Conservation (phyloP, 805 yeast genomes). For the Saccharomyces kudriavzevii region DNA sequence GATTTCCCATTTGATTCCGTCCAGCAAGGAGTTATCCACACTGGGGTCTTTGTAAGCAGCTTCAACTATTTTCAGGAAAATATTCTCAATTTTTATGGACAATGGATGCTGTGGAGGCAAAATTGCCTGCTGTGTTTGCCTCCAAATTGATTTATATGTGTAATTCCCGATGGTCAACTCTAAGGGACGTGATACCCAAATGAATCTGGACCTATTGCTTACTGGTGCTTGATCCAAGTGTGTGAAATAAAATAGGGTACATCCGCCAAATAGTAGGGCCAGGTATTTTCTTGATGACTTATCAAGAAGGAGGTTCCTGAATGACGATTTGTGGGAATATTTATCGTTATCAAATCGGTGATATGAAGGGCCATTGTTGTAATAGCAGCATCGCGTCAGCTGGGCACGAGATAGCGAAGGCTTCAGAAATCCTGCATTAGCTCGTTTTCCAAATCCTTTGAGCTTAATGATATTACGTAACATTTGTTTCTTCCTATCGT, state of each 20-base stretch:
- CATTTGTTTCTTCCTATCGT: not conserved
- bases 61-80: slow-evolving; percentile 58
- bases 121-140: slow-evolving; percentile 43
- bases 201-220: slow-evolving; percentile 61
- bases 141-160: slow-evolving; percentile 53
- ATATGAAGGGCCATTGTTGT: slow-evolving; percentile 5
- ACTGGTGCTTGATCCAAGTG: slow-evolving; percentile 75
- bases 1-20: slow-evolving; percentile 56
- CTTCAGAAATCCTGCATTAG: not conserved
- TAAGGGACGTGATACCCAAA: slow-evolving; percentile 59
- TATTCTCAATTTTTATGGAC: slow-evolving; percentile 43
- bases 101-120: slow-evolving; percentile 59
- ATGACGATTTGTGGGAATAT: slow-evolving; percentile 6
- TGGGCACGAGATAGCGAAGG: not conserved
- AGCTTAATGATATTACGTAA: not conserved
- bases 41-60: slow-evolving; percentile 42
- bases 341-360: slow-evolving; percentile 16
- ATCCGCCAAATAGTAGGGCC: slow-evolving; percentile 30
- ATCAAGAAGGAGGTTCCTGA: slow-evolving; percentile 15
- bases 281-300: slow-evolving; percentile 27
- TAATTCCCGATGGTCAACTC: slow-evolving; percentile 57
- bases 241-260: slow-evolving; percentile 37
- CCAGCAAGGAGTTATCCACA: slow-evolving; percentile 26
- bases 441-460: not conserved
- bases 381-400: not conserved